Evolutionary conservation across 2,329 filamentous ascomycete species (phyloP), one percentile per base, ranked within the genome.

Genomic region (Incumbomyces lentus): DNA sequence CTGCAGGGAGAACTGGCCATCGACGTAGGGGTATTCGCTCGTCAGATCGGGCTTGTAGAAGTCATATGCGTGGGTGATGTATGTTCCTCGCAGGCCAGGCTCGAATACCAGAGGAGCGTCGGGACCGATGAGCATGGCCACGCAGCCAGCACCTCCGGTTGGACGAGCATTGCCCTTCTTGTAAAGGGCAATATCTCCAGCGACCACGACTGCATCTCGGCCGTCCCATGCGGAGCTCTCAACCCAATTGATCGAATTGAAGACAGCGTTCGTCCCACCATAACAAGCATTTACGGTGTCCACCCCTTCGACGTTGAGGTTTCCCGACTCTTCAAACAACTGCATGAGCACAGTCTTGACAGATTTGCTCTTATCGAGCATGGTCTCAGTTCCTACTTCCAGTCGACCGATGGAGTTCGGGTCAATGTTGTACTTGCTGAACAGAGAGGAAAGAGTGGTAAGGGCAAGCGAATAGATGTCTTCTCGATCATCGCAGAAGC

Each of bases 401-500:
- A 90, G 74, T 59, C 84, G 82, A 57, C 85, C 85, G 63, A 90
- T 79, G 53, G 79, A 79, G 67, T 82, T 81, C 61, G 79, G 68
- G 68, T 92, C 84, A 68, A 92, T 81, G 61, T 81, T 79, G 76
- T 90, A 89, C 68, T 90, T 90, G 68, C 78, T 78, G 60, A 92
- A 72, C 55, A 92, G 80, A 63, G 80, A 84, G 58, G 84, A 84
- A 55, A 82, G 76, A 55, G 78, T 85, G 51, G 86, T 92, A 59
- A 92, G 74, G 63, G 83, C 75, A 63, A 92, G 77, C 35, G 86
- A 92, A 76, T 92, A 92, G 70, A 90, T 92, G 65, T 92, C 86
- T 90, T 92, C 86, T 63, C 84, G 81, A 63, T 92, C 86, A 68
- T 92, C 86, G 66, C 86, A 90, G 71, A 92, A 92, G 74, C 81